A percentile compares a stretch with the other conserved stretches of the same genome.
phyloP scores from a whole-genome alignment of 106 monocot genomes.

The Ottelia alismoides region DNA sequence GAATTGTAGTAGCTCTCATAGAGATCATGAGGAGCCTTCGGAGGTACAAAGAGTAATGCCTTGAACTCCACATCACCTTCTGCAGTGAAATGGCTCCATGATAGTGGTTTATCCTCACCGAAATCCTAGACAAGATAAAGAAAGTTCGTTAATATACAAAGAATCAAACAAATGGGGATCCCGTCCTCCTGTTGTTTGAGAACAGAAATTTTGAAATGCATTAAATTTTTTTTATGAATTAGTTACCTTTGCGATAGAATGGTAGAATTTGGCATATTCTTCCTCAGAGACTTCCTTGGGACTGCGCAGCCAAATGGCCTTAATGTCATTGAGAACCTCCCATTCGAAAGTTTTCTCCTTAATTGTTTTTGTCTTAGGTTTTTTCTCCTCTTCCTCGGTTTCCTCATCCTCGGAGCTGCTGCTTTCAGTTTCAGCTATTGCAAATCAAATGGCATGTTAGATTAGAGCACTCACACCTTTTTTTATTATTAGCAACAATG shows the following conservation, averaged over 20 bases:
- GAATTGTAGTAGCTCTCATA: slow-evolving; percentile 95
- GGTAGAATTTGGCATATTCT: slow-evolving; percentile 93
- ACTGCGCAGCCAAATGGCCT: slow-evolving; percentile 95
- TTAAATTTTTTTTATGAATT: too few species aligned
- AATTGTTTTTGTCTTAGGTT: slow-evolving; percentile 70
- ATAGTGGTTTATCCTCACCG: slow-evolving; percentile 74
- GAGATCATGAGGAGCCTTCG: slow-evolving; percentile 94
- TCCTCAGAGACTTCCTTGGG: slow-evolving; percentile 96
- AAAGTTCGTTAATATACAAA: too few species aligned
- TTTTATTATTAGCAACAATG: too few species aligned
- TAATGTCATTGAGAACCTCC: slow-evolving; percentile 94
- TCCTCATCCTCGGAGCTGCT: slow-evolving; percentile 51
- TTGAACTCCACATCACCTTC: slow-evolving; percentile 99
- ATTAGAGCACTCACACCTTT: too few species aligned
- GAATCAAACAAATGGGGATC: too few species aligned
- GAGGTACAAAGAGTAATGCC: slow-evolving; percentile 88
- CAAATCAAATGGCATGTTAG: too few species aligned
- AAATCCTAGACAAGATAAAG: slow-evolving; percentile 50
- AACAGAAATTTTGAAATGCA: too few species aligned
- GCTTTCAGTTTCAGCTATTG: slow-evolving; percentile 45
- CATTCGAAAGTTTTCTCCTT: slow-evolving; percentile 86
- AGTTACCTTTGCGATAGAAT: slow-evolving; percentile 73
- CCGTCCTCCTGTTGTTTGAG: too few species aligned
- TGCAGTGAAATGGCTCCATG: slow-evolving; percentile 90
- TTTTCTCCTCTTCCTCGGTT: slow-evolving; percentile 45